Base-by-base conservation (phyloP, 495 filamentous ascomycete genomes). In the Penicillium flavigenum region DNA sequence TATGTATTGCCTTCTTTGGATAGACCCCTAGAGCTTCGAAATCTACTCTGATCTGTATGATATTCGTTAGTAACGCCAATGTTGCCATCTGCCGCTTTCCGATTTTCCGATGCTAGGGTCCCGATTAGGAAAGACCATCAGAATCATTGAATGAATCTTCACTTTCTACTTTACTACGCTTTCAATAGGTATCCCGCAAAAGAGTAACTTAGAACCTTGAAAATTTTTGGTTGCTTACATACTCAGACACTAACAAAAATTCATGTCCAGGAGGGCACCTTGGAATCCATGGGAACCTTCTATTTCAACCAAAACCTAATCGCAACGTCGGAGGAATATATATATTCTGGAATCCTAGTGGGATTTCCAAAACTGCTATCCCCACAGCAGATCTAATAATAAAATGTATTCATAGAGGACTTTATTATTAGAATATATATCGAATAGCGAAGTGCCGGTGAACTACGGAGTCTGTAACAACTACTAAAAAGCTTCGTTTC, bases 21-120 rank as follows among this genome's bases (percentile, higher is more conserved):
- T 65, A 68, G 56, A 66, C 26, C 12, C 49, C 34, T 57, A 55
- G 53, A 58, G 58, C 62, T 63, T 66, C 56, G 62, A 68, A 60
- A 67, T 61, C 43, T 57, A 64, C 57, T 63, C 54, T 61, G 27
- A 45, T 63, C 57, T 61, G 60, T 63, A 55, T 26, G 4, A 49
- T 56, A 51, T 32, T 41, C 16, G 16, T n/a, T 38, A 38, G 9
- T 1, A 39, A 14, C 11, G 29, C 31, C 5, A 19, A 20, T 17
- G 5, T 32, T 29, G 26, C 27, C 27, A 20, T 17, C 14, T 36
- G 14, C 36, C 36, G 16, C 16, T 7, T 39, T 39, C 16, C 36
- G 36, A 39, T 6, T 2, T 39, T 39, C 16, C 36, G 36, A 39
- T 6, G 6, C n/a, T 17, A 9, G 6, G 5, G n/a, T 39, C 16